Evolutionary conservation across 495 filamentous ascomycete species (phyloP).

Genomic region (Penicillium bovifimosum): DNA sequence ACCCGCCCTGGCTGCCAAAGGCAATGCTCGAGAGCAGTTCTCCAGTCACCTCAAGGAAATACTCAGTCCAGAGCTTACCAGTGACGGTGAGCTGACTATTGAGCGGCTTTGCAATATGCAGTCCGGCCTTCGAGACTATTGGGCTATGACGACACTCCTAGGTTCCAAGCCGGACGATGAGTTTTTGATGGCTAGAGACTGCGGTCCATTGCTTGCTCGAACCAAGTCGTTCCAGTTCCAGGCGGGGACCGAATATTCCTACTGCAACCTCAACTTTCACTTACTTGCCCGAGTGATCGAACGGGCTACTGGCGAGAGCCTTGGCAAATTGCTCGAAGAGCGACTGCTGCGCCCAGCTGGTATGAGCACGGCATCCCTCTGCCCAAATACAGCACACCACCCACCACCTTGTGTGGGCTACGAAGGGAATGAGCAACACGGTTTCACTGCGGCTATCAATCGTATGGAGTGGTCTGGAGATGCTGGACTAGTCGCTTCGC

Average conservation of each 20-base stretch:
- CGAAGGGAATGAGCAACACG: slow-evolving; percentile 23
- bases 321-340: slow-evolving; percentile 22
- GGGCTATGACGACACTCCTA: slow-evolving; percentile 32
- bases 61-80: slow-evolving; percentile 13
- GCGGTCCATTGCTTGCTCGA: slow-evolving; percentile 14
- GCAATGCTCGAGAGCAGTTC: slow-evolving; percentile 19
- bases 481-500: slow-evolving; percentile 31
- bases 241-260: slow-evolving; percentile 29
- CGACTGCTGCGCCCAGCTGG: slow-evolving; percentile 25
- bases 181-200: slow-evolving; percentile 21
- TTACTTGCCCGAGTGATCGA: slow-evolving; percentile 27
- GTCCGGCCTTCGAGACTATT: slow-evolving; percentile 34
- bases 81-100: slow-evolving; percentile 17
- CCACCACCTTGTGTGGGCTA: slow-evolving; percentile 31
- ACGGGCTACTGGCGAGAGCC: slow-evolving; percentile 17
- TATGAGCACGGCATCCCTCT: slow-evolving; percentile 29
- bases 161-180: slow-evolving; percentile 27
- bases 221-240: slow-evolving; percentile 28
- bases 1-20: slow-evolving; percentile 15
- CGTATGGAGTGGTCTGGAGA: slow-evolving; percentile 34
- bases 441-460: slow-evolving; percentile 21
- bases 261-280: slow-evolving; percentile 32
- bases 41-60: slow-evolving; percentile 15
- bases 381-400: slow-evolving; percentile 22
- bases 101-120: slow-evolving; percentile 28